Evolutionary conservation across 1,139 yeast species (phyloP).

Genomic region (Candida pseudoviswanathii): DNA sequence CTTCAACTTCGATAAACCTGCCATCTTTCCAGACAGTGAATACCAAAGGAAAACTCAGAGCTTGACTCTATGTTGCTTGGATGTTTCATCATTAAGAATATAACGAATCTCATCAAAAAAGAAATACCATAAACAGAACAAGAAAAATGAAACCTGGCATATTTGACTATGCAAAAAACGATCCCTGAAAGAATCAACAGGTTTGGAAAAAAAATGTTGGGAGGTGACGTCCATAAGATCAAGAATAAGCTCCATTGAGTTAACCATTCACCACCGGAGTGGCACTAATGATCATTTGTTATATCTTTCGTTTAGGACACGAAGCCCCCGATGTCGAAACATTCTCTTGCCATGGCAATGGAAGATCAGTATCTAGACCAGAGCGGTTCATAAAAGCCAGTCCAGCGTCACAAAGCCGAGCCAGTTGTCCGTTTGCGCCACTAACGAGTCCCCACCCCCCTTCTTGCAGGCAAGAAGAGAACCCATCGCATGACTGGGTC

Average conservation of each 20-base stretch:
- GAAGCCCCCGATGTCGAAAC: constrained; percentile 62
- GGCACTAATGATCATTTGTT: constrained; percentile 54
- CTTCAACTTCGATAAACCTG: constrained; percentile 35
- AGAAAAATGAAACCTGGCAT: constrained; percentile 49
- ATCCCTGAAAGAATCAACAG: constrained; percentile 19
- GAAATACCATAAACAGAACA: constrained; percentile 5
- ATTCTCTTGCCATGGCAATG: constrained; percentile 10
- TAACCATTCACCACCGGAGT: constrained; percentile 29
- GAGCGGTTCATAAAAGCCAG: constrained; percentile 14
- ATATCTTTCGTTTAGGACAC: constrained; percentile 76
- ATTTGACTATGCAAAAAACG: constrained; percentile 61
- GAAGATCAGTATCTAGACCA: neutral
- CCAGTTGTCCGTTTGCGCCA: neutral
- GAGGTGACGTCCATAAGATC: constrained; percentile 56
- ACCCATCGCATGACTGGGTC: neutral
- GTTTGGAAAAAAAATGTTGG: constrained; percentile 26
- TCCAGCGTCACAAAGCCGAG: neutral
- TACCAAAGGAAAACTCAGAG: constrained; percentile 61
- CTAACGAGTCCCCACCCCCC: too few relatives aligned
- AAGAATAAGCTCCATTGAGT: constrained; percentile 95
- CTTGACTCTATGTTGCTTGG: constrained; percentile 91
- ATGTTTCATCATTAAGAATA: constrained; percentile 66
- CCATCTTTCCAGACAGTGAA: constrained; percentile 53
- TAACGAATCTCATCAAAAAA: neutral
- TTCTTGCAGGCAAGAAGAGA: constrained; percentile 1